Conservation (phyloP, 192 early-diverging fungal genomes). For the Coemansia biformis region DNA sequence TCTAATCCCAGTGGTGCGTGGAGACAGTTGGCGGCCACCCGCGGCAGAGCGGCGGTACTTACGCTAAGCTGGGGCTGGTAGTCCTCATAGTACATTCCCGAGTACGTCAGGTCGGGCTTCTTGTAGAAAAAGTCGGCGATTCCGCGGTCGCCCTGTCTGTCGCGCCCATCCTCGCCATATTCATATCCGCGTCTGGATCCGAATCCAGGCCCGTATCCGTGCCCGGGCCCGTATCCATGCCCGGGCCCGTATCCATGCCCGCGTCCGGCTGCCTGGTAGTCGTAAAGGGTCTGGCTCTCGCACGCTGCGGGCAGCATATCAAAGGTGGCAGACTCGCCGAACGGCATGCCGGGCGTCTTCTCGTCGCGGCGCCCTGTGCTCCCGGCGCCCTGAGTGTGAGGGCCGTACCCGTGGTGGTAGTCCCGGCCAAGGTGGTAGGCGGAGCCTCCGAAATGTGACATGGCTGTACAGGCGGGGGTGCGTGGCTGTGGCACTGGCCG, state of each 20-base stretch:
- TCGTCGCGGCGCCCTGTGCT: slow-evolving; percentile 4
- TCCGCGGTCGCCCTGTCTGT: slow-evolving; percentile 5
- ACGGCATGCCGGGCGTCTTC: slow-evolving; percentile 1
- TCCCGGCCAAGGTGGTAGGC: no score
- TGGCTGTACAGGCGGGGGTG: no score
- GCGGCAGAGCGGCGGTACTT: slow-evolving; percentile 10
- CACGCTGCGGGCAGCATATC: slow-evolving; percentile 2
- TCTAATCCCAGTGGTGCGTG: no score
- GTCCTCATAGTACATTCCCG: slow-evolving; percentile 35
- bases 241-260: background rate
- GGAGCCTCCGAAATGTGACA: no score
- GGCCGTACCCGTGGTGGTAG: slow-evolving; percentile 3
- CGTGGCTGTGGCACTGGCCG: no score
- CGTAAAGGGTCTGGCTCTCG: slow-evolving; percentile 12
- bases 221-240: background rate
- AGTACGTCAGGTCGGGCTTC: slow-evolving; percentile 26
- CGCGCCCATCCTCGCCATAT: background rate
- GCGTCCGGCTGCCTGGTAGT: background rate
- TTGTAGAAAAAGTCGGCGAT: slow-evolving; percentile 42
- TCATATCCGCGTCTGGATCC: background rate
- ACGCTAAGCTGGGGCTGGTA: slow-evolving; percentile 40
- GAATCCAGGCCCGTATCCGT: background rate
- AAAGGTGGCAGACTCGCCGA: slow-evolving; percentile 24
- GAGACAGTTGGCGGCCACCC: no score
- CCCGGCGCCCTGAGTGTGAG: background rate